Base-by-base conservation (phyloP, 371 early-diverging fungal species). In the Mucor racemosus region DNA sequence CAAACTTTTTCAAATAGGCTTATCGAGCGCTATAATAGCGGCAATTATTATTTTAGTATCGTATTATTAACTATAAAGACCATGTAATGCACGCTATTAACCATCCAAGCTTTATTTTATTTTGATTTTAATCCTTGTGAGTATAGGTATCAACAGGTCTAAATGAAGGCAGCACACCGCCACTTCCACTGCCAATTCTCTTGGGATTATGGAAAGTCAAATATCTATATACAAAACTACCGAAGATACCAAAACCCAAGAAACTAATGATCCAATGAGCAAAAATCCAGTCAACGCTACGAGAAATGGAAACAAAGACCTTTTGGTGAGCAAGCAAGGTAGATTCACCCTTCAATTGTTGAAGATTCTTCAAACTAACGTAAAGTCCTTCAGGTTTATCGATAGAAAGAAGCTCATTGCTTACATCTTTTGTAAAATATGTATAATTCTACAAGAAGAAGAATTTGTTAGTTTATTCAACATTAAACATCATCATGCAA, bases 201-300 rank as follows among this genome's bases (percentile, higher is more conserved):
- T 68, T 68, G 7, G 72, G 72, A 15, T 40, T 34, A 64, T 67
- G 68, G 21, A 41, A 62, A 10, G 68, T 65, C n/a, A 68, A 59
- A 63, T 62, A 65, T 33, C 68, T 46, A 58, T 72, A 72, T 19
- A 65, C 39, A 59, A 72, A 66, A 34, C 63, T 46, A 57, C 72
- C 70, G 2, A 67, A 19, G 9, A 72, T 56, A 57, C 62, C 44
- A 56, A 80, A 72, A 7, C 60, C 56, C 5, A 62, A 39, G 10
- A 72, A 44, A 10, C 74, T 75, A 6, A 80, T 31, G 1, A 75
- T 53, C 77, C 75, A 76, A 67, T 81, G 79, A 9, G 50, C 50
- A 13, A 53, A 55, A 1, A 69, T 36, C 31, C 75, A 39, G 11
- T 39, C 9, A 3, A 68, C 11, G 2, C 55, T 58, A 40, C 40